These are phyloP conservation scores for Bipolaris cookei DNA, from an alignment of 2,329 filamentous ascomycete species.

Conservation along the genomic window DNA sequence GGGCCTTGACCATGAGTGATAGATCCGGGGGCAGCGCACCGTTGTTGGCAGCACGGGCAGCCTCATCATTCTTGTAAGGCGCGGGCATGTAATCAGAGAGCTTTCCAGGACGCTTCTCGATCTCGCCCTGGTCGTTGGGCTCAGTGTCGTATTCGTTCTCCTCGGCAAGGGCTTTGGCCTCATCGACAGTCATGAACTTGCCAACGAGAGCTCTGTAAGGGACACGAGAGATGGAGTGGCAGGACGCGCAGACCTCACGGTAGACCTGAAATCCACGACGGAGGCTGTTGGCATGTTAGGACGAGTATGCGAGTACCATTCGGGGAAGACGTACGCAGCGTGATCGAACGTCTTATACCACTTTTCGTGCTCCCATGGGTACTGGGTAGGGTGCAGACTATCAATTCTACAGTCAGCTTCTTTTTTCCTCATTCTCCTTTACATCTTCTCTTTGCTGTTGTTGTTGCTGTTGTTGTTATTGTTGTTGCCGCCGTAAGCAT, in stretches of 20 bases:
- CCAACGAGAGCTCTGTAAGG: constrained; percentile 94
- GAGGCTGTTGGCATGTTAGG: constrained; percentile 64
- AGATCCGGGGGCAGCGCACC: constrained; percentile 97
- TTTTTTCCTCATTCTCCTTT: constrained; percentile 23
- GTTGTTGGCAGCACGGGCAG: constrained; percentile 96
- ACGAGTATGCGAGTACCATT: background rate
- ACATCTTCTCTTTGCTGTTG: no score
- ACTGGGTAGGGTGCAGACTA: constrained; percentile 88
- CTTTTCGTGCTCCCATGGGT: constrained; percentile 95
- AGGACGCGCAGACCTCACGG: constrained; percentile 95
- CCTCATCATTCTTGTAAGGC: constrained; percentile 99
- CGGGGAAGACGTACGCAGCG: constrained; percentile 74
- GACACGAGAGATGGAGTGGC: constrained; percentile 94
- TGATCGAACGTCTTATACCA: constrained; percentile 97
- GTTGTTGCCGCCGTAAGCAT: background rate
- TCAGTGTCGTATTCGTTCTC: constrained; percentile 99
- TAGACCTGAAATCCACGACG: constrained; percentile 99
- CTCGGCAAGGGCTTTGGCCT: constrained; percentile 96
- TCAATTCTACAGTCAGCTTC: constrained; percentile 33
- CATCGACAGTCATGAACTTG: constrained; percentile 90
- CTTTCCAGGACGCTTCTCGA: constrained; percentile 98
- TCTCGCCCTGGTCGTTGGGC: constrained; percentile 96
- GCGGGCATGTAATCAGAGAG: constrained; percentile 94
- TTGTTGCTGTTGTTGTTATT: background rate
- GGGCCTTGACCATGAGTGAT: constrained; percentile 95